Evolutionary conservation across 2,329 filamentous ascomycete species (phyloP), one percentile per base, ranked within the genome.

Genomic region (Monosporascus sp.): DNA sequence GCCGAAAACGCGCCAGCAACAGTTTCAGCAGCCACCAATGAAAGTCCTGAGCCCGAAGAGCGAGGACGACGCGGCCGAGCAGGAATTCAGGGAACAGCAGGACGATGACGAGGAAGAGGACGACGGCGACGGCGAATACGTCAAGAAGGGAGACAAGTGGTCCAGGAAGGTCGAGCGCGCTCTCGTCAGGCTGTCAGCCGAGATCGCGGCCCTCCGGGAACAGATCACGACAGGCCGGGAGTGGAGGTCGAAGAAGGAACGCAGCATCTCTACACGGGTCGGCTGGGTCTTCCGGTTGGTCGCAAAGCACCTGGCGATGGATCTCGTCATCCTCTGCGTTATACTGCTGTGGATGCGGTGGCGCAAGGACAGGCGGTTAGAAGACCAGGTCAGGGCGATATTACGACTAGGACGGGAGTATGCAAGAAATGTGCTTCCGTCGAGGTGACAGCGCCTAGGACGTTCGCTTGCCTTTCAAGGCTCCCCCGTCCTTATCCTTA

Each of bases 161-260:
- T 86, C 88, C 50, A 85, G 82, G 55, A 86, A 88, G 62, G 87
- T 97, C 57, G 93, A 97, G 73, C 82, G 86, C 44, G 89, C 91
- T 22, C 78, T 97, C 53, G 89, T 93, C 52, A 89, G 91, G 62
- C 85, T 97, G 73, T 96, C 92, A 5, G 88, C 91, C 17, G 94
- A 99, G 72, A 84, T 99, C 35, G 92, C 94, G 1, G 94, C 94
- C 1, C 73, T 97, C 57, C 82, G 94, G 37, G 94, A 99, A 71
- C 92, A 97, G 67, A 87, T 97, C 60, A 87, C 91, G 51, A 81
- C 84, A 0, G 85, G 89, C 0, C 79, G 88, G 14, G 82, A 93
- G 60, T 88, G 88, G 73, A 81, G 82, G 57, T 80, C 82, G 18
- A 82, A 81, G 60, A 86, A 80, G 60, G 81, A 82, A 56, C 82